These are phyloP conservation scores for Suillus sp. DNA, from an alignment of 768 basidiomycete genomes.

Conservation along the genomic window DNA sequence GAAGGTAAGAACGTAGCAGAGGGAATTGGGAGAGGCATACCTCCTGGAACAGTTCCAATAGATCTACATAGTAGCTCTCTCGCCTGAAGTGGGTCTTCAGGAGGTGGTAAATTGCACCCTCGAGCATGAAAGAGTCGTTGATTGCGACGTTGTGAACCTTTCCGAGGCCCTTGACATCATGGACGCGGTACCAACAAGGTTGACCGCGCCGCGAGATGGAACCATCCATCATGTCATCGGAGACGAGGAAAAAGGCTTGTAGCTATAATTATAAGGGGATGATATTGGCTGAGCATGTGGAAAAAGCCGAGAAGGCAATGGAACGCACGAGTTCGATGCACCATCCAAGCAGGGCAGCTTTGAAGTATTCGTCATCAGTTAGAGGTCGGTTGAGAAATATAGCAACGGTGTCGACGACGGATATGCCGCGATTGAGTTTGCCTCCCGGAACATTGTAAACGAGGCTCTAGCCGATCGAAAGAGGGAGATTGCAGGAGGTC, in stretches of 20 bases:
- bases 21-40: constrained; percentile 36
- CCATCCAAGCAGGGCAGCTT: constrained; percentile 91
- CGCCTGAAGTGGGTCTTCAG: constrained; percentile 84
- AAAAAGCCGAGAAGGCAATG: not conserved
- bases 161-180: constrained; percentile 41
- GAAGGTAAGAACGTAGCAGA: not conserved
- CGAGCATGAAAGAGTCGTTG: constrained; percentile 97
- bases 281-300: not conserved
- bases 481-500: not conserved
- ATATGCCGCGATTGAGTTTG: constrained; percentile 96
- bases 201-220: constrained; percentile 93
- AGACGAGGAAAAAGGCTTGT: constrained; percentile 96
- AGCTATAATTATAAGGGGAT: constrained; percentile 51
- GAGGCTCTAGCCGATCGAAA: constrained; percentile 56
- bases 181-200: constrained; percentile 88
- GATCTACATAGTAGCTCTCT: constrained; percentile 82
- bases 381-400: constrained; percentile 76
- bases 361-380: constrained; percentile 83
- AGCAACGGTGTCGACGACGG: constrained; percentile 90
- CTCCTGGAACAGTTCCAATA: constrained; percentile 92
- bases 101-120: constrained; percentile 88
- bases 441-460: constrained; percentile 96
- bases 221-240: constrained; percentile 97
- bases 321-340: constrained; percentile 88
- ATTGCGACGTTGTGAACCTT: constrained; percentile 68